These are phyloP conservation scores for Boechera divaricarpa DNA, from an alignment of 345 rosid genomes.

Conservation along the genomic window DNA sequence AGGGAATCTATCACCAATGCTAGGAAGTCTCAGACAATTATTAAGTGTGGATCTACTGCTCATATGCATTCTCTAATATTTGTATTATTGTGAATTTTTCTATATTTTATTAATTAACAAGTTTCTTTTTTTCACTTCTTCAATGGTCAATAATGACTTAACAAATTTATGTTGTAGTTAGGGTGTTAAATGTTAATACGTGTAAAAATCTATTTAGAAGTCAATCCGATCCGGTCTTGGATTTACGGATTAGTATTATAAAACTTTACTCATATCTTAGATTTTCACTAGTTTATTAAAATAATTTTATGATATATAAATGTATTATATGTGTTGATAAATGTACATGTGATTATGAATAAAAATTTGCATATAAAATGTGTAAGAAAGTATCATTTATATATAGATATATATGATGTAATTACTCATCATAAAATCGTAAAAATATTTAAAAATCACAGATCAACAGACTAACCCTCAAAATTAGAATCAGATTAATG, in stretches of 20 bases:
- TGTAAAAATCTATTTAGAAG: not conserved
- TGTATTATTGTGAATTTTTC: not conserved
- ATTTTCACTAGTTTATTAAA: not conserved
- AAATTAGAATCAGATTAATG: not conserved
- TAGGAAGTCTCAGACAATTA: slow-evolving; percentile 23
- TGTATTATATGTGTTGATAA: not conserved
- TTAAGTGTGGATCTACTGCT: slow-evolving; percentile 9
- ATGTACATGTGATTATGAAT: not conserved
- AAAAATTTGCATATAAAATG: not conserved
- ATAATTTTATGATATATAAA: not conserved
- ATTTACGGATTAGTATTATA: not conserved
- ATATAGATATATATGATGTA: not conserved
- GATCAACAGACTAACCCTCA: not conserved
- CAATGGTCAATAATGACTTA: slow-evolving; percentile 13
- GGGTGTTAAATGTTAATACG: not conserved
- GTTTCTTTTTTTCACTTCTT: not conserved
- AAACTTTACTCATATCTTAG: not conserved
- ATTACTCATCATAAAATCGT: not conserved
- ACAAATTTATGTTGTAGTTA: not conserved
- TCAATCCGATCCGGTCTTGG: not conserved
- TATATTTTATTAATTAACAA: not conserved
- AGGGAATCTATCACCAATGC: slow-evolving; percentile 26
- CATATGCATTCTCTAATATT: slow-evolving; percentile 1
- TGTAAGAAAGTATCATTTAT: not conserved
- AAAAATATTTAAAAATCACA: no score